Percentiles rank a stretch among this genome's conserved stretches.
Evolutionary conservation across 2,329 filamentous ascomycete genomes (phyloP).

Genomic region (Peltaster fructicola): DNA sequence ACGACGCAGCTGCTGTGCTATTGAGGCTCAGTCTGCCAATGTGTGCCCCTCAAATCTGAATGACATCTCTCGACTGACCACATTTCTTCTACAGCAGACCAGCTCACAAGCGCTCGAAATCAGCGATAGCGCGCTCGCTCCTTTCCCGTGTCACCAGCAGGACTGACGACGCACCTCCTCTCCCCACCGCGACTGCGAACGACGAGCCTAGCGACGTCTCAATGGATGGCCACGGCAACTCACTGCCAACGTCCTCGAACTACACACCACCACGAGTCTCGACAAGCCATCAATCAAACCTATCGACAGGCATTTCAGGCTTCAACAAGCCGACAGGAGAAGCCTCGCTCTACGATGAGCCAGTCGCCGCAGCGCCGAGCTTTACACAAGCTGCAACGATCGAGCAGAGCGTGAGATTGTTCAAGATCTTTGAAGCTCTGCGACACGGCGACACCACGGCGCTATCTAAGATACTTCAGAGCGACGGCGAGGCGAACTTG

Average conservation of each 20-base stretch:
- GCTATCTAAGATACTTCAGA: conserved; percentile 67
- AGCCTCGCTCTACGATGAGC: conserved; percentile 5
- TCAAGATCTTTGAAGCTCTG: conserved; percentile 83
- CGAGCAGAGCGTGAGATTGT: conserved; percentile 86
- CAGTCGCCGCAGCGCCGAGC: conserved; percentile 8
- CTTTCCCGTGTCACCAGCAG: conserved; percentile 34
- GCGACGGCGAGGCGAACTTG: conserved; percentile 27
- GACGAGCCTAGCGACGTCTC: not conserved
- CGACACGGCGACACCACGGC: conserved; percentile 78
- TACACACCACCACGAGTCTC: conserved; percentile 52
- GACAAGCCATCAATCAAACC: conserved; percentile 39
- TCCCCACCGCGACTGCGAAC: not conserved
- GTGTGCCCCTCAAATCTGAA: too few species aligned
- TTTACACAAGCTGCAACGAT: conserved; percentile 34
- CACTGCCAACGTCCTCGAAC: conserved; percentile 24
- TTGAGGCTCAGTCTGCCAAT: too few species aligned
- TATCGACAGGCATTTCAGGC: conserved; percentile 21
- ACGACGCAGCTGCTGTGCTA: too few species aligned
- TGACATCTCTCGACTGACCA: too few species aligned
- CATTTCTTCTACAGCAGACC: too few species aligned
- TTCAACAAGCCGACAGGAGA: conserved; percentile 4
- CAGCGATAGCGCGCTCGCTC: conserved; percentile 33
- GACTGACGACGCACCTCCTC: conserved; percentile 20
- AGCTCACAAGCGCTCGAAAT: conserved; percentile 38
- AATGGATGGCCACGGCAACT: conserved; percentile 9